Conservation (phyloP, 345 rosid species). For the Kandelia obovata region DNA sequence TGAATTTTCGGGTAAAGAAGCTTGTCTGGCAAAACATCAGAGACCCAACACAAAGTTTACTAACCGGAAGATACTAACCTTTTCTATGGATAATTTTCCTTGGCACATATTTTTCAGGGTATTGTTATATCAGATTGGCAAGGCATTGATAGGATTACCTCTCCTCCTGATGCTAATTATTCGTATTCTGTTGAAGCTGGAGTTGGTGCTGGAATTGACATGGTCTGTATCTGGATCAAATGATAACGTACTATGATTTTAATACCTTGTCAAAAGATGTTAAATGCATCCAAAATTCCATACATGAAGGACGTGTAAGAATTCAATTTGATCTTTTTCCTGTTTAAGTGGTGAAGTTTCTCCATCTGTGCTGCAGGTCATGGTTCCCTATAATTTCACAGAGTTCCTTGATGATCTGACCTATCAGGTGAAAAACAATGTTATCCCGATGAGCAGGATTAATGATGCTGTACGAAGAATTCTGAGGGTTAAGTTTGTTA, state of each 20-base stretch:
- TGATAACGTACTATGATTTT: no score
- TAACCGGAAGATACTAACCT: neutral
- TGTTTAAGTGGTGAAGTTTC: neutral
- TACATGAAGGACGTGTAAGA: neutral
- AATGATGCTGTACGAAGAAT: slow-evolving; percentile 23
- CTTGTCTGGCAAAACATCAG: no score
- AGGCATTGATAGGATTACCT: slow-evolving; percentile 30
- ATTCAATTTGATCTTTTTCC: neutral
- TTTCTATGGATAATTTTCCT: neutral
- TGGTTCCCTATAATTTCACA: slow-evolving; percentile 25
- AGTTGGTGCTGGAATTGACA: slow-evolving; percentile 30
- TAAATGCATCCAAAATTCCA: neutral
- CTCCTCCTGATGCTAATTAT: slow-evolving; percentile 28
- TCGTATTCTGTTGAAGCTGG: slow-evolving; percentile 28
- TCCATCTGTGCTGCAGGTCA: slow-evolving; percentile 17
- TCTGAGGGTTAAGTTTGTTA: slow-evolving; percentile 22
- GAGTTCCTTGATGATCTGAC: slow-evolving; percentile 25
- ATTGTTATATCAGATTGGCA: slow-evolving; percentile 30
- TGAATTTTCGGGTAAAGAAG: slow-evolving; percentile 26
- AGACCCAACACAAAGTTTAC: no score
- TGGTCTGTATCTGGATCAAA: slow-evolving; percentile 14
- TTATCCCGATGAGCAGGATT: slow-evolving; percentile 29
- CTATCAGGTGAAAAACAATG: slow-evolving; percentile 21
- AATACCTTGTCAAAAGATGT: no score
- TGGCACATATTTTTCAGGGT: slow-evolving; percentile 13